Evolutionary conservation across 2,329 filamentous ascomycete genomes (phyloP).

Genomic region (Fusarium denticulatum): DNA sequence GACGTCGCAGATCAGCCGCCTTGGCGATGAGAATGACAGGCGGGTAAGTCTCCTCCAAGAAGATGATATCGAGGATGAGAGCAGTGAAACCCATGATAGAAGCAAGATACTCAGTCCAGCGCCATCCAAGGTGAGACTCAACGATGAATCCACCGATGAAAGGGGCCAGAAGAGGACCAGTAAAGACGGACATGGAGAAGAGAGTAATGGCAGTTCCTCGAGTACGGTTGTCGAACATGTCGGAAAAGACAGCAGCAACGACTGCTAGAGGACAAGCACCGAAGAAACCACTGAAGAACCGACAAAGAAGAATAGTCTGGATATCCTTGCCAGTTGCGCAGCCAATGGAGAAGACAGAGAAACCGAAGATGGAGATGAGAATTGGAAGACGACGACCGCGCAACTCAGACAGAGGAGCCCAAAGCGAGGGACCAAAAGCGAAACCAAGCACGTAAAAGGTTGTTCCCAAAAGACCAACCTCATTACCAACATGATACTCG

Average conservation of each 20-base stretch:
- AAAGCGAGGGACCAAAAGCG: constrained; percentile 76
- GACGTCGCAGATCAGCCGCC: constrained; percentile 68
- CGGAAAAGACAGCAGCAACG: constrained; percentile 76
- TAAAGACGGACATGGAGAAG: constrained; percentile 65
- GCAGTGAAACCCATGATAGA: constrained; percentile 71
- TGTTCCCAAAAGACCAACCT: constrained; percentile 72
- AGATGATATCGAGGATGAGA: constrained; percentile 67
- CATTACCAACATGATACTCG: constrained; percentile 68
- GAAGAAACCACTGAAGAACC: constrained; percentile 79
- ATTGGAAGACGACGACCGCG: constrained; percentile 73
- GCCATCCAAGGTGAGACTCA: constrained; percentile 72
- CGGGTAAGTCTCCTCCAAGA: constrained; percentile 76
- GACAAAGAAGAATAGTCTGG: constrained; percentile 74
- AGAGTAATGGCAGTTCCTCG: constrained; percentile 61
- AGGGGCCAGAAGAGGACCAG: constrained; percentile 73
- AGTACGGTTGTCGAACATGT: constrained; percentile 74
- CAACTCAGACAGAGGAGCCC: constrained; percentile 78
- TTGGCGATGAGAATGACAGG: constrained; percentile 71
- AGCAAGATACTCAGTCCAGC: constrained; percentile 75
- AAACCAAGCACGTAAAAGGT: constrained; percentile 78
- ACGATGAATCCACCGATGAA: constrained; percentile 76
- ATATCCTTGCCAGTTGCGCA: constrained; percentile 74
- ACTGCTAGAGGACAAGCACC: constrained; percentile 75
- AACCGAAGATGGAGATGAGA: constrained; percentile 71
- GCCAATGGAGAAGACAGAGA: constrained; percentile 74